phyloP scores from a whole-genome alignment of 2,329 filamentous ascomycete species.

The Fusarium tuaranense region DNA sequence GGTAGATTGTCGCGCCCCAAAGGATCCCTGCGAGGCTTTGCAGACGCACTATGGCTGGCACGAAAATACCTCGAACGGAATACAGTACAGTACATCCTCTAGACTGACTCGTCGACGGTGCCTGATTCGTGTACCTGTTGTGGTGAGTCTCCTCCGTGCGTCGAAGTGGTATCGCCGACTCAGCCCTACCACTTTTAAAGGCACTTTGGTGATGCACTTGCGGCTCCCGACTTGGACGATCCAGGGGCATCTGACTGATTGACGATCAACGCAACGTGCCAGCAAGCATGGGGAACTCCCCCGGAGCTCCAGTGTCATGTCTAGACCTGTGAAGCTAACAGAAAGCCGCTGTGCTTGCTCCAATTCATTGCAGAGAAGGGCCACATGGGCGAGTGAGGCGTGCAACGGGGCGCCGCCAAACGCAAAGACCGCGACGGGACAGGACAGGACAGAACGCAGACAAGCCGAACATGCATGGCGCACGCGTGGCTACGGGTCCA shows the following conservation, averaged over 20 bases:
- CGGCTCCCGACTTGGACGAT: constrained; percentile 32
- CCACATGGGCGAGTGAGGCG: constrained; percentile 30
- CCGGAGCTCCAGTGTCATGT: constrained; percentile 9
- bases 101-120: constrained; percentile 9
- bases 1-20: constrained; percentile 35
- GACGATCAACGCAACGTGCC: constrained; percentile 31
- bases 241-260: constrained; percentile 30
- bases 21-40: constrained; percentile 30
- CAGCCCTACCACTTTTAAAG: constrained; percentile 34
- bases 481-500: constrained; percentile 39
- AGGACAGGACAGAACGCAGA: constrained; percentile 24
- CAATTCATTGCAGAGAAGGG: constrained; percentile 19
- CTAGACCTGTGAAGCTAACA: constrained; percentile 14
- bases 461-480: constrained; percentile 36
- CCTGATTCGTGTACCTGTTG: constrained; percentile 24
- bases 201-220: constrained; percentile 32
- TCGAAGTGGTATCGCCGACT: constrained; percentile 36
- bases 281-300: constrained; percentile 21
- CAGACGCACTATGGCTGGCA: constrained; percentile 25
- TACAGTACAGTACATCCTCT: background rate
- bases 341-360: constrained; percentile 10
- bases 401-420: constrained; percentile 26
- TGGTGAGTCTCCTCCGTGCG: constrained; percentile 21
- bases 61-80: constrained; percentile 36
- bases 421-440: constrained; percentile 24